Percentiles rank a stretch among this genome's conserved stretches.
Conservation (phyloP, 2,329 filamentous ascomycete genomes). For the Trematosphaeria pertusa region DNA sequence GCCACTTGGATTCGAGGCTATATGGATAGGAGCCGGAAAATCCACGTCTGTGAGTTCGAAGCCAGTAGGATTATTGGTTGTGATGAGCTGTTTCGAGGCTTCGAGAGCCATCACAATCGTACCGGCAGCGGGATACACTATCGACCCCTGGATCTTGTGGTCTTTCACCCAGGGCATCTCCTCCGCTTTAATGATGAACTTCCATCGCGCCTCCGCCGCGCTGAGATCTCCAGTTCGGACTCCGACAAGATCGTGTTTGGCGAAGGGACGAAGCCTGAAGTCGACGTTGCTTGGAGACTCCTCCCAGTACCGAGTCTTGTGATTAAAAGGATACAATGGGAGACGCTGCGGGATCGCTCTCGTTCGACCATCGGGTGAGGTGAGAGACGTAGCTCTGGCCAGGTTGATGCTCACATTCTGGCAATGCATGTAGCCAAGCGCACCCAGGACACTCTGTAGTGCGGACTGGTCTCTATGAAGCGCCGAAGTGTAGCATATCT, state of each 20-base stretch:
- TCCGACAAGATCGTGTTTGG: constrained; percentile 21
- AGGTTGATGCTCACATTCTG: constrained; percentile 13
- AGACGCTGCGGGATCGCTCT: constrained; percentile 14
- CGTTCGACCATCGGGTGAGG: constrained; percentile 14
- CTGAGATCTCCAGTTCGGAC: not conserved
- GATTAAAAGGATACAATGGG: constrained; percentile 34
- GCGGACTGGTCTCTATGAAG: constrained; percentile 20
- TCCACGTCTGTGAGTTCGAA: constrained; percentile 16
- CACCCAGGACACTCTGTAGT: constrained; percentile 12
- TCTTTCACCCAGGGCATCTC: constrained; percentile 34
- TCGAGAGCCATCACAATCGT: constrained; percentile 44
- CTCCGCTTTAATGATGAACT: constrained; percentile 19
- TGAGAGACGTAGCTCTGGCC: constrained; percentile 10
- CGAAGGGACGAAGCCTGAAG: constrained; percentile 20
- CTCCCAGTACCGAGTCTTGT: constrained; percentile 26
- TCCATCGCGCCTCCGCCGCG: constrained; percentile 22
- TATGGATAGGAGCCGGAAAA: constrained; percentile 9
- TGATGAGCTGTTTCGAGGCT: constrained; percentile 28
- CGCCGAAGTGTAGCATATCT: constrained; percentile 17
- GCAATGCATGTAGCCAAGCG: constrained; percentile 25
- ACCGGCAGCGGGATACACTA: constrained; percentile 43
- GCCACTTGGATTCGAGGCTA: not conserved
- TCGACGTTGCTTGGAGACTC: constrained; percentile 20
- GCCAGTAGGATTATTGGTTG: constrained; percentile 4
- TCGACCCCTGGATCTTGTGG: constrained; percentile 26